A percentile compares a stretch with the other conserved stretches of the same genome.
phyloP scores from a whole-genome alignment of 2,329 filamentous ascomycete species.

The Monilinia fructicola region DNA sequence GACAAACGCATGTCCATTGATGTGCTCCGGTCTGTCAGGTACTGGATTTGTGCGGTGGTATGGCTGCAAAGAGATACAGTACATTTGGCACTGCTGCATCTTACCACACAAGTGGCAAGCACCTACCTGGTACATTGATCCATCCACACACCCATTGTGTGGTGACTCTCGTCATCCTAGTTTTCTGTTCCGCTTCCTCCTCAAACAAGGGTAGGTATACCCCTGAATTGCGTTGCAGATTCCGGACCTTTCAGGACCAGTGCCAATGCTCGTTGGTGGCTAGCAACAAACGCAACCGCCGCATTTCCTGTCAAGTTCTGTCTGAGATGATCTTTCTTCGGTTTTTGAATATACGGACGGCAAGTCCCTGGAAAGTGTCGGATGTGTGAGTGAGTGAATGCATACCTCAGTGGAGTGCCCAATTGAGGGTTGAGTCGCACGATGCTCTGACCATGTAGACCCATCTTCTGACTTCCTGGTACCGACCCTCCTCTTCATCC shows the following conservation, averaged over 20 bases:
- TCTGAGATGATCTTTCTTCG: conserved; percentile 2
- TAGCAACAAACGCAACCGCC: conserved; percentile 24
- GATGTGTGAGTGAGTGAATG: not conserved
- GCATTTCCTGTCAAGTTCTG: conserved; percentile 5
- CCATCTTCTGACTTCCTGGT: conserved; percentile 22
- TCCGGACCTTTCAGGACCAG: conserved; percentile 20
- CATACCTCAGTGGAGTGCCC: not conserved
- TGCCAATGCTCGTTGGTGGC: conserved; percentile 23
- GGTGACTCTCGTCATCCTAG: conserved; percentile 28
- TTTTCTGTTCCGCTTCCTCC: conserved; percentile 9
- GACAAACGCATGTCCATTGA: too few species aligned
- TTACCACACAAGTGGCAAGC: not conserved
- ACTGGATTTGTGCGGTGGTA: too few species aligned
- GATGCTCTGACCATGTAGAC: conserved; percentile 12
- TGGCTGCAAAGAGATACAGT: not conserved
- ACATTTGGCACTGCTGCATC: not conserved
- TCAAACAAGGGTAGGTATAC: conserved; percentile 24
- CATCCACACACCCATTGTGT: conserved; percentile 21
- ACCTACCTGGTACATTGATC: conserved; percentile 18
- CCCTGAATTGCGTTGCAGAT: conserved; percentile 26
- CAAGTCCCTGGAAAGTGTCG: not conserved
- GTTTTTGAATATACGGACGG: conserved; percentile 10
- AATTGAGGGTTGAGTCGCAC: conserved; percentile 16
- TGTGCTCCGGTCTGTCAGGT: too few species aligned
- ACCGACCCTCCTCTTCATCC: conserved; percentile 20